Percentiles rank a stretch among this genome's conserved stretches.
phyloP scores from a whole-genome alignment of 768 basidiomycete species.

The Lentinula sp. region DNA sequence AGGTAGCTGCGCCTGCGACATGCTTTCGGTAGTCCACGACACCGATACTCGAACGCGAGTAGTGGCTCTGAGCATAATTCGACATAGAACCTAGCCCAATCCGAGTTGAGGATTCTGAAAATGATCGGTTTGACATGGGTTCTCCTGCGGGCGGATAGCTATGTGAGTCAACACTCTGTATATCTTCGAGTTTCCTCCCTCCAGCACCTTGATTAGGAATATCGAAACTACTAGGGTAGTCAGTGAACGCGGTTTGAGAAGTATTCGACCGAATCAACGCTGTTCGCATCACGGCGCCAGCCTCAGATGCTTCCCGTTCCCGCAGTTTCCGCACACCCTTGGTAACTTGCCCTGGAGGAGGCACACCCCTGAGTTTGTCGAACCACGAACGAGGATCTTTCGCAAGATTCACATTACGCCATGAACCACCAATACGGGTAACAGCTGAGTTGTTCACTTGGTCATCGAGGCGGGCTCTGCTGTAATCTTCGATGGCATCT shows the following conservation, averaged over 20 bases:
- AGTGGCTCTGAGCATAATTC: slow-evolving; percentile 43
- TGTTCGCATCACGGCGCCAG: slow-evolving; percentile 55
- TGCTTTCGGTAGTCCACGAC: slow-evolving; percentile 80
- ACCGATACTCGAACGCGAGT: slow-evolving; percentile 52
- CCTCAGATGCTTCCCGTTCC: slow-evolving; percentile 64
- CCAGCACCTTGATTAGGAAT: slow-evolving; percentile 35
- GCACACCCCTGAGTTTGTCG: slow-evolving; percentile 66
- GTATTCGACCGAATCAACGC: slow-evolving; percentile 45
- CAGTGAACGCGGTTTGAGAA: slow-evolving; percentile 5
- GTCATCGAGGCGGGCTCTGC: slow-evolving; percentile 82
- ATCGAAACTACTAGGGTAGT: slow-evolving; percentile 34
- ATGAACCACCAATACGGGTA: slow-evolving; percentile 77
- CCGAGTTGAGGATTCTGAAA: slow-evolving; percentile 27
- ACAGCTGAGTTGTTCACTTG: slow-evolving; percentile 93
- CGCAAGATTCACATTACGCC: slow-evolving; percentile 88
- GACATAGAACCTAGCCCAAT: slow-evolving; percentile 33
- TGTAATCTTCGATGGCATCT: slow-evolving; percentile 93
- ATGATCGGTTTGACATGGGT: slow-evolving; percentile 28
- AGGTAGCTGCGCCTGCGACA: slow-evolving; percentile 64
- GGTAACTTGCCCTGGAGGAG: slow-evolving; percentile 69
- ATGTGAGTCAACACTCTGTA: slow-evolving; percentile 61
- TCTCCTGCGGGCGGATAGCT: slow-evolving; percentile 51
- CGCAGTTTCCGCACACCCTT: slow-evolving; percentile 83
- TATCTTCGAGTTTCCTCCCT: slow-evolving; percentile 56
- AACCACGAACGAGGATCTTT: slow-evolving; percentile 70